Percentiles rank a stretch among this genome's conserved stretches.
phyloP scores from a whole-genome alignment of 768 basidiomycete species.

The Trametes gibbosa region DNA sequence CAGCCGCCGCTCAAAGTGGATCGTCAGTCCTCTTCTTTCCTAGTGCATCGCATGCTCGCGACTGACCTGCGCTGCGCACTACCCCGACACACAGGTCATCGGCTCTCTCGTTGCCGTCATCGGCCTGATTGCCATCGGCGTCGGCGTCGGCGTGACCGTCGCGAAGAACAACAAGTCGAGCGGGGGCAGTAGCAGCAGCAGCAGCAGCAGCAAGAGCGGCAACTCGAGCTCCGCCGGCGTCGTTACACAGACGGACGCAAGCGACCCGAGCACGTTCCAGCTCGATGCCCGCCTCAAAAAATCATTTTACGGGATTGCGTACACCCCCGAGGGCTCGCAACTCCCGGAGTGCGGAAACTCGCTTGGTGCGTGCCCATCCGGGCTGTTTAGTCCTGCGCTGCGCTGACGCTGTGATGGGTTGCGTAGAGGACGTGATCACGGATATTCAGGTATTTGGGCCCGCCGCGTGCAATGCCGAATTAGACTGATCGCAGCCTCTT shows the following conservation, averaged over 20 bases:
- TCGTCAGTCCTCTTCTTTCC: constrained; percentile 41
- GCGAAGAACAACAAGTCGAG: constrained; percentile 48
- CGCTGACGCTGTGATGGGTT: neutral
- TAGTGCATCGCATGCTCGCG: no score
- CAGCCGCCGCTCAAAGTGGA: constrained; percentile 43
- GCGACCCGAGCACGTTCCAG: constrained; percentile 75
- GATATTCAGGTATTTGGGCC: constrained; percentile 59
- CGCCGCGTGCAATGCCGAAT: neutral
- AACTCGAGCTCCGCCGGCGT: constrained; percentile 14
- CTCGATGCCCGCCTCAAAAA: constrained; percentile 68
- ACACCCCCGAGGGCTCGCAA: constrained; percentile 76
- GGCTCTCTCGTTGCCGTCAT: constrained; percentile 46
- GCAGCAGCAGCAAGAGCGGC: constrained; percentile 22
- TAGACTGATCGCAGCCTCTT: constrained; percentile 14
- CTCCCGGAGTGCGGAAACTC: constrained; percentile 65
- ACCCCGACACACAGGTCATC: constrained; percentile 51
- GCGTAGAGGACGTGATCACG: constrained; percentile 52
- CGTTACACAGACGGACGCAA: constrained; percentile 43
- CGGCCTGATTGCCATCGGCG: constrained; percentile 53
- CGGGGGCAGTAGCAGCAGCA: constrained; percentile 27
- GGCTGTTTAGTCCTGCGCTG: neutral
- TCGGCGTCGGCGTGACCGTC: constrained; percentile 64
- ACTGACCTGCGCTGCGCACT: no score
- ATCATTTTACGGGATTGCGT: constrained; percentile 84
- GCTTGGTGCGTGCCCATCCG: constrained; percentile 31